Evolutionary conservation across 2,329 filamentous ascomycete species (phyloP), one percentile per base, ranked within the genome.

Genomic region (Blastomyces parvus): DNA sequence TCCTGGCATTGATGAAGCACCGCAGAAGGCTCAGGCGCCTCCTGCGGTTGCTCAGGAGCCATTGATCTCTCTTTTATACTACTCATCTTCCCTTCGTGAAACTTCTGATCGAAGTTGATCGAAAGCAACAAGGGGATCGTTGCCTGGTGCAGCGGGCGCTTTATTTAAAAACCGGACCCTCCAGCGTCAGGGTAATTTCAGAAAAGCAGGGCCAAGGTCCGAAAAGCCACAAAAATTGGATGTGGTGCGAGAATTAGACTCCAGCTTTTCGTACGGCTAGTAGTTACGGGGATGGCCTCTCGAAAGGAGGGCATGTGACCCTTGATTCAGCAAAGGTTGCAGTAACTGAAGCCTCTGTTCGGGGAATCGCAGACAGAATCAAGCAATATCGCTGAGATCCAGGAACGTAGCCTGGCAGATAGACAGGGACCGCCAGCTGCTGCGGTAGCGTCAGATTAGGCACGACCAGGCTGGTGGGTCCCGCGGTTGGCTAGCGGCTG

Each of bases 21-120:
- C 17, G 38, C 38, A 46, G 57, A 46, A n/a, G 57, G 40, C 38
- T 59, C 40, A 59, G 22, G 14, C 13, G 40, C 57, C 57, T n/a
- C 57, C 27, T 2, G 40, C 22, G 22, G 40, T 4, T 27, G 40
- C 38, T 44, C 22, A 9, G 56, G 33, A 42, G 56, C 56, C 56
- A 42, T 42, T 58, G 56, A 58, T 42, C 25, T 44, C 22, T 46
- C 57, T 44, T 59, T 59, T 59, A 44, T 44, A 59, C 8, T 59
- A 46, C 44, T 40, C 57, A 59, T 59, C 46, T 46, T 58, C 27
- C 19, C n/a, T 11, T 50, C 1, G 11, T 25, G 11, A 13, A 25
- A 25, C n/a, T 25, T 11, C 11, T 50, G 22, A 22, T 50, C 13
- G 22, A 58, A 58, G 13, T 25, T 58, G 55, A 42, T 42, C 8